Evolutionary conservation across 2,329 filamentous ascomycete species (phyloP), one percentile per base, ranked within the genome.

Genomic region (Fusarium ambrosium): DNA sequence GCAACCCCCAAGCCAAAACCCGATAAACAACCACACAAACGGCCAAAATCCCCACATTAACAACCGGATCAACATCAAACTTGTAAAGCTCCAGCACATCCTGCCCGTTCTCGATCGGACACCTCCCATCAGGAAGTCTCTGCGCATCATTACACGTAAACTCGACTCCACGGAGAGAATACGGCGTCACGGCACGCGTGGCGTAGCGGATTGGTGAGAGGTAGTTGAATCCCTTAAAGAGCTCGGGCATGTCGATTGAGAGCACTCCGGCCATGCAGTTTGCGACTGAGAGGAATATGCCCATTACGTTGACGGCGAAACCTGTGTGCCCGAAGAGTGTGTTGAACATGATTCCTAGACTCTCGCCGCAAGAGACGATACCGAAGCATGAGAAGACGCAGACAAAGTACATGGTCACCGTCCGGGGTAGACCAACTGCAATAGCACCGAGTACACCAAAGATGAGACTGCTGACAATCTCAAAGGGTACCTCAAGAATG

Each of bases 301-400:
- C 91, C 73, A 92, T 94, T 66, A 94, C 83, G 75, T 94, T 94
- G 68, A 95, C 90, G 0, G 93, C 92, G 80, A 95, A 95, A 2
- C 93, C 93, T 0, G 92, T 93, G 79, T 95, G 93, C 9, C 80
- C 82, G 80, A 95, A 93, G 10, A 95, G 83, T 0, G 93, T 95
- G 83, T 94, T 94, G 85, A 95, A 95, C 84, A 94, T 91, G 79
- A 95, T 95, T 1, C 93, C 93, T 1, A 95, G 79, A 63, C 90
- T 93, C 84, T 95, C 93, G 29, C 93, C 93, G 77, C 92, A 94
- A 64, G 86, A 92, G 18, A 94, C 92, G 64, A 95, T 89, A 74
- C 91, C 92, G 78, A 95, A 94, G 72, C 90, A 91, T 74, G 92
- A 90, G 82, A 92, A 94, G 3, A 90, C 87, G 62, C 88, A 86